These are phyloP conservation scores for Mortierella hygrophila DNA, from an alignment of 192 early-diverging fungal species.

Conservation along the genomic window DNA sequence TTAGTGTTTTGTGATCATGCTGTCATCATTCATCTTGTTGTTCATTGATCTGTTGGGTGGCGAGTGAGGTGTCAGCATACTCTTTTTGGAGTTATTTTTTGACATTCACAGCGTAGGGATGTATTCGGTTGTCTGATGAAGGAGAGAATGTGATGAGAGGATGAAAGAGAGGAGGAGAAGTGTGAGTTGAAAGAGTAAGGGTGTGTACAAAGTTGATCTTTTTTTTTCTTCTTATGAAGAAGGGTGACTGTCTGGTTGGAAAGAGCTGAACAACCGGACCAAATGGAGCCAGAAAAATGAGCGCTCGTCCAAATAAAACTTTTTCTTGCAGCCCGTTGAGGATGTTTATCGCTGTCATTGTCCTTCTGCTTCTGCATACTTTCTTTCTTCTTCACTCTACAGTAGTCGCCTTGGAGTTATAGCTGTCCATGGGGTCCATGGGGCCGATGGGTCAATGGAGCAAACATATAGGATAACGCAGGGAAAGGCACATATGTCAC, in stretches of 20 bases:
- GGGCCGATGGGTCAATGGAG: neutral
- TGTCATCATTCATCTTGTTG: neutral
- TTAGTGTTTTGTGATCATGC: neutral
- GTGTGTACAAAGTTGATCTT: neutral
- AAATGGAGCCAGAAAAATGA: neutral
- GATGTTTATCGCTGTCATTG: too few species aligned
- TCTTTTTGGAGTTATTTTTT: slow-evolving; percentile 33
- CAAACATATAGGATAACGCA: too few species aligned
- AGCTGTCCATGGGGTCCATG: neutral
- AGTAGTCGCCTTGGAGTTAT: neutral
- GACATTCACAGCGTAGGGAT: slow-evolving; percentile 15
- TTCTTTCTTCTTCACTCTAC: too few species aligned
- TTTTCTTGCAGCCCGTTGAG: neutral
- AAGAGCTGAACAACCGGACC: neutral
- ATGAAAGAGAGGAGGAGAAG: too few species aligned
- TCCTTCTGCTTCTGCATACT: too few species aligned
- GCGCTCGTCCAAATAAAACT: neutral
- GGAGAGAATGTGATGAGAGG: neutral
- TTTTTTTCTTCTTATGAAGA: neutral
- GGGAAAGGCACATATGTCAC: too few species aligned
- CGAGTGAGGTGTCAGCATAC: neutral
- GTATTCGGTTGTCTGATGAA: neutral
- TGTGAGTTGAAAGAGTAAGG: neutral
- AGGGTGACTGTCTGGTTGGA: slow-evolving; percentile 18
- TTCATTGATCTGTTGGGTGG: neutral